A percentile compares a stretch with the other conserved stretches of the same genome.
phyloP scores from a whole-genome alignment of 306 rosid species.

The Malus sieversii region DNA sequence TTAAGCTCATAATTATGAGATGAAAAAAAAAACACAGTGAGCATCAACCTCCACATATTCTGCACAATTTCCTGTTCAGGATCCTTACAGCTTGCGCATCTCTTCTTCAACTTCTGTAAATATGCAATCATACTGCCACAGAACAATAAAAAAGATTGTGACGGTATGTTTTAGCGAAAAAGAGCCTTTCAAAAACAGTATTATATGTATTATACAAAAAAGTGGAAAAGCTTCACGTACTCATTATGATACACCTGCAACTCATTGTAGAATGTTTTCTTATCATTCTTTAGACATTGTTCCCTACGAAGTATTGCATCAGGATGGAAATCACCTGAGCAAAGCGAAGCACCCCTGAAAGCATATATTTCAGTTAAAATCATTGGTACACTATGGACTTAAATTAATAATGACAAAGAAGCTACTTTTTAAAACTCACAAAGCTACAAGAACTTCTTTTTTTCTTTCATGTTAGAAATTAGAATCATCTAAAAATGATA shows the following conservation, averaged over 20 bases:
- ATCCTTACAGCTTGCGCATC: slow-evolving; percentile 59
- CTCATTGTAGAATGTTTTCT: slow-evolving; percentile 48
- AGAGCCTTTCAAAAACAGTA: slow-evolving; percentile 8
- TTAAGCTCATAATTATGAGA: neutral
- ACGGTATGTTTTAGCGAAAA: neutral
- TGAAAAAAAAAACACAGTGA: neutral
- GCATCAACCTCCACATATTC: slow-evolving; percentile 58
- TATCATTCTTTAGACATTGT: slow-evolving; percentile 43
- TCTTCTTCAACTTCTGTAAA: slow-evolving; percentile 58
- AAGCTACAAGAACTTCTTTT: neutral
- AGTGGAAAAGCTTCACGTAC: slow-evolving; percentile 38
- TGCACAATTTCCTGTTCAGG: slow-evolving; percentile 68
- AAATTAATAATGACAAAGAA: slow-evolving; percentile 11
- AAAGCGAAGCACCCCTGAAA: slow-evolving; percentile 80
- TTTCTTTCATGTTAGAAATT: neutral
- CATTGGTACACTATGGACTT: slow-evolving; percentile 6
- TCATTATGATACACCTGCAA: slow-evolving; percentile 72
- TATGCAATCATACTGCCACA: slow-evolving; percentile 71
- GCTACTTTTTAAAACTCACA: neutral
- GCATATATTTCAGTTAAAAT: slow-evolving; percentile 24
- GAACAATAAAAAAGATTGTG: slow-evolving; percentile 17
- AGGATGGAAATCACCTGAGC: slow-evolving; percentile 86
- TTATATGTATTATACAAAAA: neutral
- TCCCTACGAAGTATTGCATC: slow-evolving; percentile 55
- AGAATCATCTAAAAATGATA: neutral